These are phyloP conservation scores for Sphaceloma murrayae DNA, from an alignment of 2,329 filamentous ascomycete species.

Conservation along the genomic window DNA sequence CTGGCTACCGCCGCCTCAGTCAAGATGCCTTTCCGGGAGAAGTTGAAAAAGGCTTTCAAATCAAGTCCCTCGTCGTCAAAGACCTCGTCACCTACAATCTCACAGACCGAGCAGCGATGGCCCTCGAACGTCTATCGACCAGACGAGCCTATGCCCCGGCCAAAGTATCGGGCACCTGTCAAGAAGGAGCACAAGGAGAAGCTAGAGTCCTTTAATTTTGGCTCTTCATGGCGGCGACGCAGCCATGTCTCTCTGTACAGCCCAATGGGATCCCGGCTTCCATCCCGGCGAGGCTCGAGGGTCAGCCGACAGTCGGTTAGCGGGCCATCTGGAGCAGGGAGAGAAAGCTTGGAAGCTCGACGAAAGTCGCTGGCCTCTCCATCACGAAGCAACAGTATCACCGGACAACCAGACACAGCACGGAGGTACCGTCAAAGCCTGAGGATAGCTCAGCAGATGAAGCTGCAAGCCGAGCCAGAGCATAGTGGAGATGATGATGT, in stretches of 20 bases:
- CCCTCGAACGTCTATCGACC: slow-evolving; percentile 42
- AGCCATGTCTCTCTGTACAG: slow-evolving; percentile 38
- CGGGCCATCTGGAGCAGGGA: slow-evolving; percentile 20
- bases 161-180: slow-evolving; percentile 42
- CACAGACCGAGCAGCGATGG: slow-evolving; percentile 26
- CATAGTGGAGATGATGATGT: slow-evolving; percentile 39
- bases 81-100: slow-evolving; percentile 23
- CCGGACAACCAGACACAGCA: slow-evolving; percentile 16
- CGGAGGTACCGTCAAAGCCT: slow-evolving; percentile 19
- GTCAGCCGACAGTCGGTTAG: slow-evolving; percentile 24
- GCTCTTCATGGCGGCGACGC: slow-evolving; percentile 38
- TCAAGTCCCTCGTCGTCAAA: slow-evolving; percentile 22
- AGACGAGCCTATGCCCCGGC: slow-evolving; percentile 42
- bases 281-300: slow-evolving; percentile 29
- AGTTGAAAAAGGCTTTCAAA: slow-evolving; percentile 37
- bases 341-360: slow-evolving; percentile 21
- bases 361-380: slow-evolving; percentile 19
- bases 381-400: slow-evolving; percentile 21
- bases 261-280: slow-evolving; percentile 41
- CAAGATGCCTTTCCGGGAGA: slow-evolving; percentile 39
- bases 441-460: slow-evolving; percentile 23
- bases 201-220: slow-evolving; percentile 40
- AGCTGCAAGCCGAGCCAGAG: slow-evolving; percentile 30
- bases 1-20: slow-evolving; percentile 11
- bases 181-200: slow-evolving; percentile 43